phyloP scores from a whole-genome alignment of 352 stramenopile species.

The Blastocystis sp. region DNA sequence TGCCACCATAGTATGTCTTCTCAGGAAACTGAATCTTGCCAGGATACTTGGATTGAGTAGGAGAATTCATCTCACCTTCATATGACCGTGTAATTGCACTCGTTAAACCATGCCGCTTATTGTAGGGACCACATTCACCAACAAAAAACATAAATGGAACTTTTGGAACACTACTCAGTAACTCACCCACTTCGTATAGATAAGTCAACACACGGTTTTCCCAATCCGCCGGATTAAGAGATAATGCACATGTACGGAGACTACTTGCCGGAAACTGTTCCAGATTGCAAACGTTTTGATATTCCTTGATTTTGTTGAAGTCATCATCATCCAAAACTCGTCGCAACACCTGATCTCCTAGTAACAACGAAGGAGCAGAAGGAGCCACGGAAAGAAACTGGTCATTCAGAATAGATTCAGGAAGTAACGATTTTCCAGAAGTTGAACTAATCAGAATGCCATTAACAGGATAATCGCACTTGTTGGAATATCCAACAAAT shows the following conservation, averaged over 20 bases:
- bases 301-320: too few species aligned
- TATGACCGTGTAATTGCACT: neutral
- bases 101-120: neutral
- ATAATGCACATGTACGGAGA: neutral
- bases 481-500: too few species aligned
- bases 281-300: too few species aligned
- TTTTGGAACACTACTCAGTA: neutral
- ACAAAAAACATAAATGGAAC: constrained; percentile 24
- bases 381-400: too few species aligned
- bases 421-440: too few species aligned
- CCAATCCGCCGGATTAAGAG: neutral
- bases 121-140: neutral
- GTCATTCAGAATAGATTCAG: too few species aligned
- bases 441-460: too few species aligned
- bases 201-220: neutral
- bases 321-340: too few species aligned
- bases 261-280: neutral
- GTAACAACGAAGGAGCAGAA: too few species aligned
- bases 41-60: neutral
- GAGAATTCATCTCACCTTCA: neutral
- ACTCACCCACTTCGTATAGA: neutral
- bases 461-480: too few species aligned
- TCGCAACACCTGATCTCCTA: too few species aligned
- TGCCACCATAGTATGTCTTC: neutral
- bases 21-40: neutral